Percentiles rank a stretch among this genome's conserved stretches.
phyloP scores from a whole-genome alignment of 345 rosid species.

The Arabidopsis arenosa region DNA sequence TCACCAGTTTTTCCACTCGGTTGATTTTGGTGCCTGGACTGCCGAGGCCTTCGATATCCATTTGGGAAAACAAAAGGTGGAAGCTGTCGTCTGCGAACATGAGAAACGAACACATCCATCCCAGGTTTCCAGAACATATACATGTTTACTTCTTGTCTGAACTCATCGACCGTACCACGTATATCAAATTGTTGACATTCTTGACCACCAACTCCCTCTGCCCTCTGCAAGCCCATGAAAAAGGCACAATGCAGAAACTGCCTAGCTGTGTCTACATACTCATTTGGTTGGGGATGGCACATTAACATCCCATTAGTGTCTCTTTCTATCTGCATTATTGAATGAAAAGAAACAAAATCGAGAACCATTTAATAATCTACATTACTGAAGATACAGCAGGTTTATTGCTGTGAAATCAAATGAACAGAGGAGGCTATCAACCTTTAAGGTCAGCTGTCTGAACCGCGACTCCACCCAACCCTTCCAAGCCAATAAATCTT shows the following conservation, averaged over 20 bases:
- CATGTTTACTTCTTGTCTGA: slow-evolving; percentile 62
- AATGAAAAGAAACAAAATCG: slow-evolving; percentile 8
- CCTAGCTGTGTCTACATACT: slow-evolving; percentile 59
- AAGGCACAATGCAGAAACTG: slow-evolving; percentile 67
- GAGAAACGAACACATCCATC: slow-evolving; percentile 73
- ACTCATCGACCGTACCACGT: slow-evolving; percentile 68
- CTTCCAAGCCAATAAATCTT: slow-evolving; percentile 71
- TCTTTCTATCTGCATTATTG: slow-evolving; percentile 68
- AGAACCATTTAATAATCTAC: background rate
- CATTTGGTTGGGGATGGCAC: slow-evolving; percentile 78
- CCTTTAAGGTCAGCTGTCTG: slow-evolving; percentile 77
- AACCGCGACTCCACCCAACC: slow-evolving; percentile 89
- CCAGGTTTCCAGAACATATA: slow-evolving; percentile 76
- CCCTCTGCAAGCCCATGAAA: slow-evolving; percentile 81
- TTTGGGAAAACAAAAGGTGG: slow-evolving; percentile 72
- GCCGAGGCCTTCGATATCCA: slow-evolving; percentile 60
- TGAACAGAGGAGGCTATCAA: slow-evolving; percentile 22
- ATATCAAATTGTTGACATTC: slow-evolving; percentile 83
- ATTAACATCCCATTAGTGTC: slow-evolving; percentile 77
- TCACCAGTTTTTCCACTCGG: slow-evolving; percentile 56
- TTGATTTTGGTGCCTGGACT: slow-evolving; percentile 56
- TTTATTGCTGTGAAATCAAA: slow-evolving; percentile 13
- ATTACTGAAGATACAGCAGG: slow-evolving; percentile 7
- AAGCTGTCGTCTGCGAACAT: slow-evolving; percentile 73
- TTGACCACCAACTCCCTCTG: slow-evolving; percentile 63